phyloP scores from a whole-genome alignment of 345 rosid genomes.

The Hirschfeldia incana region DNA sequence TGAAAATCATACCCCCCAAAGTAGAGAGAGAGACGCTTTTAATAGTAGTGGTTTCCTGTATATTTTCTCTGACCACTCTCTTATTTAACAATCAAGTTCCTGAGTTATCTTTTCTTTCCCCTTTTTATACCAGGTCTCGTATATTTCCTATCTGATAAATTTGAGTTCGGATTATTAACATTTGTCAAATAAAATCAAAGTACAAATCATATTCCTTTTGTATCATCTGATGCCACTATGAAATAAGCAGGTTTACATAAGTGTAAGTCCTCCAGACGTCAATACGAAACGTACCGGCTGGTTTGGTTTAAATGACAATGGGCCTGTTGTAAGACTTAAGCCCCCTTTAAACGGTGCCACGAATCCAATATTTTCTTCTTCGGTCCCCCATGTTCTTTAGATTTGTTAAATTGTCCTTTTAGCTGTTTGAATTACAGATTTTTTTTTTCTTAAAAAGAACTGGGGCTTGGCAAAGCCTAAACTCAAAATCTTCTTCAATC shows the following conservation, averaged over 20 bases:
- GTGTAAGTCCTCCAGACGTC: neutral
- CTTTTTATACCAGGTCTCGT: neutral
- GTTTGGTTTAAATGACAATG: neutral
- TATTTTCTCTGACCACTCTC: slow-evolving; percentile 19
- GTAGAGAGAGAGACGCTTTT: slow-evolving; percentile 13
- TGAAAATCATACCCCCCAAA: neutral
- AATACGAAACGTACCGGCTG: neutral
- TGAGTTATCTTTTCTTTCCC: slow-evolving; percentile 2
- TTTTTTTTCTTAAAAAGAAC: neutral
- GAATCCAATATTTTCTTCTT: neutral
- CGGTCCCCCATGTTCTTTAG: neutral
- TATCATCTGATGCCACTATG: neutral
- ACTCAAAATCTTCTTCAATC: neutral
- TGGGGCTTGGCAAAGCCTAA: neutral
- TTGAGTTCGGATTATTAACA: neutral
- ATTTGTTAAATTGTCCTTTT: neutral
- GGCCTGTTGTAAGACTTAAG: neutral
- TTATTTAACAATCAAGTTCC: slow-evolving; percentile 13
- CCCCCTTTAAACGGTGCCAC: neutral
- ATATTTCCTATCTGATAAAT: neutral
- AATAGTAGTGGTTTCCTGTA: slow-evolving; percentile 22
- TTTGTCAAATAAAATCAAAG: neutral
- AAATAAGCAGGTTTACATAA: neutral
- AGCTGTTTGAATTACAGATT: neutral
- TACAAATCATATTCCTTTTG: neutral